Evolutionary conservation across 371 early-diverging fungal species (phyloP).

Genomic region (Conidiobolus incongruus): DNA sequence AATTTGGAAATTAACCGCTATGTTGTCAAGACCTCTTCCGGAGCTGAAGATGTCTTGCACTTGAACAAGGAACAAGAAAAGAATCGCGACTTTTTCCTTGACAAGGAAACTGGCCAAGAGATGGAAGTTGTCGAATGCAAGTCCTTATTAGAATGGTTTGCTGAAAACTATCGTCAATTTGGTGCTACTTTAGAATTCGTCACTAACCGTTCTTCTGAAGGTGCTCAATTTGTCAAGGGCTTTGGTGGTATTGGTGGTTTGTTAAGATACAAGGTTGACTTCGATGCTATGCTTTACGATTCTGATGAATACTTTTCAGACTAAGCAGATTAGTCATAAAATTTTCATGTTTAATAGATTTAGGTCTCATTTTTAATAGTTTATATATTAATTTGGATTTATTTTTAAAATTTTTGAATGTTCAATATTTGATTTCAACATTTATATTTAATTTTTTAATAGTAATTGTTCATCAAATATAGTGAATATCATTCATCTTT

Average conservation of each 20-base stretch:
- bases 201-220: constrained; percentile 95
- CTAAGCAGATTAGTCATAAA: not conserved
- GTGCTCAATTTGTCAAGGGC: constrained; percentile 97
- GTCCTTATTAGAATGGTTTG: constrained; percentile 94
- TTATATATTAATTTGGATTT: no score
- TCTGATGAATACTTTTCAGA: constrained; percentile 15
- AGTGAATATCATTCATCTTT: no score
- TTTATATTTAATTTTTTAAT: no score
- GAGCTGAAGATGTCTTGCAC: constrained; percentile 40
- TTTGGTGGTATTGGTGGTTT: constrained; percentile 99
- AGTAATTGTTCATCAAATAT: no score
- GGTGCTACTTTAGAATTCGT: constrained; percentile 92
- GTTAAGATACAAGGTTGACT: constrained; percentile 91
- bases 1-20: constrained; percentile 58
- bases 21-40: constrained; percentile 45
- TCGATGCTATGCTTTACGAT: constrained; percentile 23
- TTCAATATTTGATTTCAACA: no score
- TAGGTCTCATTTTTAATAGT: no score
- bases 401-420: no score
- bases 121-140: constrained; percentile 59
- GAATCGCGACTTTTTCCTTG: constrained; percentile 33
- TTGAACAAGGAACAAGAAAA: constrained; percentile 69
- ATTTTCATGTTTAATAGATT: no score
- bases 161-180: constrained; percentile 93
- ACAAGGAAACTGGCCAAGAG: constrained; percentile 32